phyloP scores from a whole-genome alignment of 768 basidiomycete genomes.

The Naganishia onofrii region DNA sequence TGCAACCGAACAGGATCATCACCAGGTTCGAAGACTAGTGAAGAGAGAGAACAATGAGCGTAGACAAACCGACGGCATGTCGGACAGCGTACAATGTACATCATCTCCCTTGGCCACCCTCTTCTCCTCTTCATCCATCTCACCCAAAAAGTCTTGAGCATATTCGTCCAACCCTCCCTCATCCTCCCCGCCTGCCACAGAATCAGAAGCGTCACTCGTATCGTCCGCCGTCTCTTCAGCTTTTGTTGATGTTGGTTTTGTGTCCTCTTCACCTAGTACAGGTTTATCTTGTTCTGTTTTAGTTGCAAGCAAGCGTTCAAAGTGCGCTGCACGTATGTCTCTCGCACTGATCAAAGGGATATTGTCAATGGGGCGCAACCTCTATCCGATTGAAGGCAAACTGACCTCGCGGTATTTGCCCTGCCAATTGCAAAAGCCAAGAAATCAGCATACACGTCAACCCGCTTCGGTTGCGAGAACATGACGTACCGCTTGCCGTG shows the following conservation, averaged over 20 bases:
- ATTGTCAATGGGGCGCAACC: background rate
- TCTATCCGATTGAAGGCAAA: background rate
- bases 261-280: background rate
- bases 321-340: constrained; percentile 18
- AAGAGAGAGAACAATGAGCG: background rate
- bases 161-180: constrained; percentile 6
- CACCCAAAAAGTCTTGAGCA: constrained; percentile 2
- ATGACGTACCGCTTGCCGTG: constrained; percentile 2
- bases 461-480: no score
- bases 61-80: background rate
- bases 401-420: constrained; percentile 13
- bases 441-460: background rate
- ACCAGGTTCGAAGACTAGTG: background rate
- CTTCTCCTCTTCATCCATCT: constrained; percentile 20
- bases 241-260: background rate
- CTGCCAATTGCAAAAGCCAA: background rate
- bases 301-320: constrained; percentile 12
- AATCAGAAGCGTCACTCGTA: background rate
- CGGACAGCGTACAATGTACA: background rate
- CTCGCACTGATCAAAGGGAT: background rate
- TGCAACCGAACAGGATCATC: background rate
- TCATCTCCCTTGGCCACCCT: constrained; percentile 17
- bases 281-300: constrained; percentile 16
- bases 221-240: background rate
- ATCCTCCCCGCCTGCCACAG: background rate